A percentile compares a stretch with the other conserved stretches of the same genome.
Evolutionary conservation across 352 stramenopile species (phyloP).

Genomic region (Pythium coloratum): DNA sequence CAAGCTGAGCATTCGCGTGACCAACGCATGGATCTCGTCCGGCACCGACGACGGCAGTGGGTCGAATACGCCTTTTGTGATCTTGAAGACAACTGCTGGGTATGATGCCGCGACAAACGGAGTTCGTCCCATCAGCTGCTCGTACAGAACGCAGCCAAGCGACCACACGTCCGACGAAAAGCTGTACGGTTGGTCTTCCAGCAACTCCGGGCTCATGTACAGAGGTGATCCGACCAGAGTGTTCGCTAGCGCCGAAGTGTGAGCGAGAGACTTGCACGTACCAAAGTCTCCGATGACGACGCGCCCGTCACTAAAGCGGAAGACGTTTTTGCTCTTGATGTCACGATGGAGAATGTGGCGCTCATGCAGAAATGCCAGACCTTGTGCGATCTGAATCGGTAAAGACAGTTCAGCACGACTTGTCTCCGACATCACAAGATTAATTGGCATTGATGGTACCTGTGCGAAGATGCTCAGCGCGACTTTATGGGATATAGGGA

Average conservation of each 20-base stretch:
- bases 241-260: conserved; percentile 28
- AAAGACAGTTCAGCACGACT: too few relatives aligned
- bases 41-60: conserved; percentile 27
- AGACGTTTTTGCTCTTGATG: conserved; percentile 86
- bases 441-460: conserved; percentile 12
- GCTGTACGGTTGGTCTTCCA: conserved; percentile 57
- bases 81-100: conserved; percentile 46
- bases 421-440: neutral
- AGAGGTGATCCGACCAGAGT: conserved; percentile 67
- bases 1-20: conserved; percentile 32
- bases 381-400: conserved; percentile 66
- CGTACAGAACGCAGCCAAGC: conserved; percentile 81
- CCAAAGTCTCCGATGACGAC: conserved; percentile 80
- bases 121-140: conserved; percentile 45
- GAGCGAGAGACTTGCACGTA: conserved; percentile 45
- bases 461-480: conserved; percentile 41
- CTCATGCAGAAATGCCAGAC: conserved; percentile 76
- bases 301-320: conserved; percentile 83
- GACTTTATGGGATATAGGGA: conserved; percentile 13
- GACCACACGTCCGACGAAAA: conserved; percentile 76
- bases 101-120: conserved; percentile 68
- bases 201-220: conserved; percentile 78
- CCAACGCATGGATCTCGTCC: conserved; percentile 20
- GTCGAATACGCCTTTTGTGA: conserved; percentile 40
- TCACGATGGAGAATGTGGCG: conserved; percentile 77